Conservation (phyloP, 2,329 filamentous ascomycete species). For the Botryotinia convoluta region DNA sequence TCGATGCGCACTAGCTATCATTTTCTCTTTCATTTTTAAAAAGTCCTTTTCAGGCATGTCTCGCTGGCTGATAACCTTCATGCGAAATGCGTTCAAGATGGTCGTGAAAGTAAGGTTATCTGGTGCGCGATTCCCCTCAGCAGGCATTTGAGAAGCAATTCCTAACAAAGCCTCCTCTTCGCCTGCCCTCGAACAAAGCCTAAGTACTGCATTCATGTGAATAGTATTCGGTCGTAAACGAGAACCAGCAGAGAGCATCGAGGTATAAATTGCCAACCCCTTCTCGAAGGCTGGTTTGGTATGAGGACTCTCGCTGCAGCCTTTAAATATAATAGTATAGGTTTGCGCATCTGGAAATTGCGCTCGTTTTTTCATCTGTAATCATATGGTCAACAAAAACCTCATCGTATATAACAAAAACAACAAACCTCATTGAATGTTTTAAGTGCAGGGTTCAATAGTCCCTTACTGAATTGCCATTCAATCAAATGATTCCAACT, state of each 20-base stretch:
- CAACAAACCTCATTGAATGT: constrained; percentile 77
- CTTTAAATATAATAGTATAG: constrained; percentile 78
- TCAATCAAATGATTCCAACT: constrained; percentile 87
- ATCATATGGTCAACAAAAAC: neutral
- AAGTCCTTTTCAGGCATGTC: constrained; percentile 34
- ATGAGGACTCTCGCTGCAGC: constrained; percentile 62
- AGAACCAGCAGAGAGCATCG: constrained; percentile 62
- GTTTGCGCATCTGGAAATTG: constrained; percentile 79
- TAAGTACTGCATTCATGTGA: constrained; percentile 85
- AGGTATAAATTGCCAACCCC: constrained; percentile 74
- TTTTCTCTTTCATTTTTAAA: constrained; percentile 41
- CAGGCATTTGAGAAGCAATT: constrained; percentile 69
- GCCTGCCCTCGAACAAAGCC: constrained; percentile 69
- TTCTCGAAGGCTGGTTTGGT: constrained; percentile 60
- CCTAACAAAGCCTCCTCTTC: constrained; percentile 81
- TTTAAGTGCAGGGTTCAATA: constrained; percentile 65
- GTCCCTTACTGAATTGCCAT: constrained; percentile 61
- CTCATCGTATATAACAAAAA: neutral
- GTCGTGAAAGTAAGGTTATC: constrained; percentile 76
- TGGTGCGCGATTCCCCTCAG: constrained; percentile 59
- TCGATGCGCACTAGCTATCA: constrained; percentile 64
- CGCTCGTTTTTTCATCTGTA: constrained; percentile 88
- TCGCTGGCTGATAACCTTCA: constrained; percentile 39
- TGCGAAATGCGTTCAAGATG: constrained; percentile 73
- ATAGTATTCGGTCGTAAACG: constrained; percentile 70